Evolutionary conservation across 1,284 basidiomycete genomes (phyloP), one percentile per base, ranked within the genome.

Genomic region (Paramarasmius palmivorus): DNA sequence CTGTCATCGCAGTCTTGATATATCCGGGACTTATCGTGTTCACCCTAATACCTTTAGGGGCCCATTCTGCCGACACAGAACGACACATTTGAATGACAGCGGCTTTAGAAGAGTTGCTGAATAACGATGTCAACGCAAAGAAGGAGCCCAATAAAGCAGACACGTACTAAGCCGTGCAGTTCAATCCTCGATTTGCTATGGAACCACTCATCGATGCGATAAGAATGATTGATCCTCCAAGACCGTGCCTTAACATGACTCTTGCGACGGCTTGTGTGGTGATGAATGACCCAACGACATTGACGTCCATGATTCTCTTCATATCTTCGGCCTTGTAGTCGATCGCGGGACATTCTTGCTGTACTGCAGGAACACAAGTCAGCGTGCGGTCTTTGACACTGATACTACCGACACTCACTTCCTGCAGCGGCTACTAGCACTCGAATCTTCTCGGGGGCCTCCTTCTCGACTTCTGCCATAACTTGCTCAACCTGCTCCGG

Each of bases 151-250:
- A n/a, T n/a, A n/a, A n/a, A n/a, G n/a, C n/a, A n/a, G n/a, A n/a
- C n/a, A n/a, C 50, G 14, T 36, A 55, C 53, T 55, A 54, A 20
- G 53, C 53, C 7, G 53, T 54, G 25, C 53, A 54, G 12, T 39
- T 20, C 19, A 54, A 22, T 8, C 53, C 53, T 23, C 51, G 25
- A 36, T 61, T 60, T 15, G 61, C 60, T 34, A 54, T 54, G 42
- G 44, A n/a, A 12, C 77, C 79, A 40, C 71, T 74, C 76, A 82
- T 78, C 45, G 73, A 75, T 10, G 73, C 79, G 48, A 78, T 77
- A 48, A 80, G 65, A 50, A 76, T 75, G 58, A 79, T 76, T 40
- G 72, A 75, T 5, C 74, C 77, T 23, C 65, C 63, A 10, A 65
- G 65, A 9, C 67, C 61, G 44, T 66, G 69, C 34, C 67, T 64